These are phyloP conservation scores for Fusarium coffeatum DNA, from an alignment of 2,329 filamentous ascomycete species.

Conservation along the genomic window DNA sequence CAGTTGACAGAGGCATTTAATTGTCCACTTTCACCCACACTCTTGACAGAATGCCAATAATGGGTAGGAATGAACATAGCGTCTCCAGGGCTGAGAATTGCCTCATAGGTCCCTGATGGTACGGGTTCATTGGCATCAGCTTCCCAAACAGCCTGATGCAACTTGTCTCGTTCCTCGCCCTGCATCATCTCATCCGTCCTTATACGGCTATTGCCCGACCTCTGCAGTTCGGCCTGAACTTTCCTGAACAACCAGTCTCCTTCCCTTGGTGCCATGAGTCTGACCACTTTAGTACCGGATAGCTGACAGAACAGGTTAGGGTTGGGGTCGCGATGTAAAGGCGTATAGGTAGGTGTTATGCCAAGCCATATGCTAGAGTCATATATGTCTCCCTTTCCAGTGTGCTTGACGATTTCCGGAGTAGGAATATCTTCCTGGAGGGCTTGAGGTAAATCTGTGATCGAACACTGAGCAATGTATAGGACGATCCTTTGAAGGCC, in stretches of 20 bases:
- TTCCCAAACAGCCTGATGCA: constrained; percentile 80
- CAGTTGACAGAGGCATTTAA: constrained; percentile 60
- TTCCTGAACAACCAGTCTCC: constrained; percentile 73
- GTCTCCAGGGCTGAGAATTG: constrained; percentile 65
- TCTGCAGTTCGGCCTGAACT: constrained; percentile 57
- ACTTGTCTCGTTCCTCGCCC: constrained; percentile 72
- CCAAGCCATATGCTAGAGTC: constrained; percentile 90
- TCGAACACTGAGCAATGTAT: constrained; percentile 86
- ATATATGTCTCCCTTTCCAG: constrained; percentile 87
- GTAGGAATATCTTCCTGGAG: constrained; percentile 75
- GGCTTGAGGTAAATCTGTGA: constrained; percentile 72
- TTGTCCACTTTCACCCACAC: constrained; percentile 48
- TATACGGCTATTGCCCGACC: constrained; percentile 61
- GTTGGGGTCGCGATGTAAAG: constrained; percentile 92
- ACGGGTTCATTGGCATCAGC: constrained; percentile 27
- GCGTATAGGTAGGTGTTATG: constrained; percentile 86
- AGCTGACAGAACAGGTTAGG: constrained; percentile 92
- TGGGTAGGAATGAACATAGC: constrained; percentile 57
- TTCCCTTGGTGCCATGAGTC: constrained; percentile 73
- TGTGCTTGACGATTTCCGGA: constrained; percentile 70
- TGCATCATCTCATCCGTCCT: constrained; percentile 93
- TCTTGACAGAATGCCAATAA: constrained; percentile 61
- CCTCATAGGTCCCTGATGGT: constrained; percentile 60
- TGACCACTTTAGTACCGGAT: constrained; percentile 75
- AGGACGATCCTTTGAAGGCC: constrained; percentile 58